Percentiles rank a stretch among this genome's conserved stretches.
Evolutionary conservation across 257 asterid genomes (phyloP).

Genomic region (Solanum lycopersicoides): DNA sequence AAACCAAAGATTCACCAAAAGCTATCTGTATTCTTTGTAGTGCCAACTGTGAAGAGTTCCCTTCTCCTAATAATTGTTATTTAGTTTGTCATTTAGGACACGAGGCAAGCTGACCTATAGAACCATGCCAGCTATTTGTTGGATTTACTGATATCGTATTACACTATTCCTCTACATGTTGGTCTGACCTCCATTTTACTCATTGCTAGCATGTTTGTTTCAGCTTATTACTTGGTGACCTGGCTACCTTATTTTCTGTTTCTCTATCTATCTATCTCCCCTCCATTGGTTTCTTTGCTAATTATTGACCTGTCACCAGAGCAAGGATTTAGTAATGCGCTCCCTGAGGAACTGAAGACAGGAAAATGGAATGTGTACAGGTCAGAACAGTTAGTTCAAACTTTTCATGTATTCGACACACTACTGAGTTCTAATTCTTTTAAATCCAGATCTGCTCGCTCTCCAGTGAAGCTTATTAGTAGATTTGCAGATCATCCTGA

Average conservation of each 20-base stretch:
- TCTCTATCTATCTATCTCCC: neutral
- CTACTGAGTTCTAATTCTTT: neutral
- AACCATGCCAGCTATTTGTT: neutral
- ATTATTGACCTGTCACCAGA: conserved; percentile 23
- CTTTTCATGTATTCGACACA: neutral
- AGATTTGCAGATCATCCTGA: conserved; percentile 50
- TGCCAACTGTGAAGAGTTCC: neutral
- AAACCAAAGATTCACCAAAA: neutral
- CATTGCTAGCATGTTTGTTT: neutral
- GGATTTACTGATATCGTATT: neutral
- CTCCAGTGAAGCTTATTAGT: conserved; percentile 44
- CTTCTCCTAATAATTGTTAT: neutral
- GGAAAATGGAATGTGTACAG: conserved; percentile 77
- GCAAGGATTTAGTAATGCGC: conserved; percentile 53
- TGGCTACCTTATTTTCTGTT: neutral
- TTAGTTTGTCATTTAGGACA: neutral
- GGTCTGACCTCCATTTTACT: neutral
- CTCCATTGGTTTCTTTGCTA: neutral
- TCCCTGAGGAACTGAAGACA: conserved; percentile 55
- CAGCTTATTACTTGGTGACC: neutral
- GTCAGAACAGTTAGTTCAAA: conserved; percentile 6
- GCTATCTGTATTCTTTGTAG: neutral
- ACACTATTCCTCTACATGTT: neutral
- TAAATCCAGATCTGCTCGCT: conserved; percentile 31
- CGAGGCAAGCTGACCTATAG: neutral